Evolutionary conservation across 148 eudicot genomes (phyloP).

Genomic region (Vaccinium vitisidaea): DNA sequence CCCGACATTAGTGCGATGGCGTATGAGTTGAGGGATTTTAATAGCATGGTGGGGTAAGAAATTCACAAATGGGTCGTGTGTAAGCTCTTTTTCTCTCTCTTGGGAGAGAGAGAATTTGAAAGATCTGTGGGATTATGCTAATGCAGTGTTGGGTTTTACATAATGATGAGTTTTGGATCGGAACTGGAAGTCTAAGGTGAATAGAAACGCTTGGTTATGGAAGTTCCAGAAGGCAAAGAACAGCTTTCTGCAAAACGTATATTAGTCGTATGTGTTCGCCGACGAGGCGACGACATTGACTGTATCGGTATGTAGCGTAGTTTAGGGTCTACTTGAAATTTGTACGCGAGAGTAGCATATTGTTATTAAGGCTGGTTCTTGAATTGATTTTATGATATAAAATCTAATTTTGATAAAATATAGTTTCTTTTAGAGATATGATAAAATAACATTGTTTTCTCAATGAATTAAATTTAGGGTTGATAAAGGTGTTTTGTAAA

Average conservation of each 20-base stretch:
- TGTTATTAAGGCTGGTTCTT: too few relatives aligned
- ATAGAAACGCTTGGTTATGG: background rate
- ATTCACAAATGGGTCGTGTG: background rate
- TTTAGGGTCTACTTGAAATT: too few relatives aligned
- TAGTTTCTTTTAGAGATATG: too few relatives aligned
- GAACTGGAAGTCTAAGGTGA: background rate
- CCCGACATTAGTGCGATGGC: slow-evolving; percentile 47
- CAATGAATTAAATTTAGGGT: too few relatives aligned
- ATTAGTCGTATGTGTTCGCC: background rate
- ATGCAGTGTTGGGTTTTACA: background rate
- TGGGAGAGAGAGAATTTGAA: slow-evolving; percentile 8
- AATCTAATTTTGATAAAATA: too few relatives aligned
- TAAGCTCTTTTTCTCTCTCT: slow-evolving; percentile 12
- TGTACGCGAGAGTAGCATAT: too few relatives aligned
- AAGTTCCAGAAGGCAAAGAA: background rate
- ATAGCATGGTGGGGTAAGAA: slow-evolving; percentile 24
- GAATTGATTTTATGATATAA: too few relatives aligned
- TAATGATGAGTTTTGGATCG: background rate
- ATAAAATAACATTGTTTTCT: too few relatives aligned
- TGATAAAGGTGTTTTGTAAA: too few relatives aligned
- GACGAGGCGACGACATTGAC: background rate
- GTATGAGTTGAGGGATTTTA: slow-evolving; percentile 53
- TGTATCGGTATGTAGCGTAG: background rate
- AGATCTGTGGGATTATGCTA: background rate
- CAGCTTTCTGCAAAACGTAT: background rate